Percentiles rank a stretch among this genome's conserved stretches.
Evolutionary conservation across 352 stramenopile species (phyloP).

Genomic region (Phytophthora fragariae): DNA sequence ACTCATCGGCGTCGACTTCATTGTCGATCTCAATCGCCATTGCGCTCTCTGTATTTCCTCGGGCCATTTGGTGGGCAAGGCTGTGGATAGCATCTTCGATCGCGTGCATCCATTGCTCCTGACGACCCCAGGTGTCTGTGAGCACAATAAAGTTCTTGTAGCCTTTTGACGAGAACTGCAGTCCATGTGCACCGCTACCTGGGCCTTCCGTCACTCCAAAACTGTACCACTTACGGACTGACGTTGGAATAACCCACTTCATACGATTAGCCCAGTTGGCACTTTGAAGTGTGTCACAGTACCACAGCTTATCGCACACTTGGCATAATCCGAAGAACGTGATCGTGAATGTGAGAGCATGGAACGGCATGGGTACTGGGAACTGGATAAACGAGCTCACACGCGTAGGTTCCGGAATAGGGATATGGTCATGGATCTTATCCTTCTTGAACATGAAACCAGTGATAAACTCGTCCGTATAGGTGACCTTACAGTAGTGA

Average conservation of each 20-base stretch:
- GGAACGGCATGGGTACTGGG: slow-evolving; percentile 89
- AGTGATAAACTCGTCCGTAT: slow-evolving; percentile 86
- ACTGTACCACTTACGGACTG: slow-evolving; percentile 88
- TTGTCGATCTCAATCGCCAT: slow-evolving; percentile 91
- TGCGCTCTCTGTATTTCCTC: slow-evolving; percentile 73
- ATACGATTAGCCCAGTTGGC: slow-evolving; percentile 88
- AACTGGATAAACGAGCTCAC: slow-evolving; percentile 92
- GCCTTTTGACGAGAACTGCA: slow-evolving; percentile 89
- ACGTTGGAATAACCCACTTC: slow-evolving; percentile 91
- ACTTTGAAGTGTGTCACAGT: slow-evolving; percentile 86
- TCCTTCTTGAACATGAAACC: slow-evolving; percentile 93
- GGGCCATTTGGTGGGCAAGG: slow-evolving; percentile 61
- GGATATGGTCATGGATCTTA: slow-evolving; percentile 91
- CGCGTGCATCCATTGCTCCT: slow-evolving; percentile 90
- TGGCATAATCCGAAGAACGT: slow-evolving; percentile 87
- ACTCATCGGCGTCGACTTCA: slow-evolving; percentile 82
- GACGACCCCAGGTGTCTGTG: slow-evolving; percentile 83
- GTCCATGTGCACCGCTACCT: slow-evolving; percentile 82
- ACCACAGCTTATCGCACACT: slow-evolving; percentile 91
- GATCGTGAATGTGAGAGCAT: slow-evolving; percentile 87
- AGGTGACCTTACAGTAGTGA: slow-evolving; percentile 87
- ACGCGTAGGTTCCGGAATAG: slow-evolving; percentile 84
- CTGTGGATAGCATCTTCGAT: slow-evolving; percentile 83
- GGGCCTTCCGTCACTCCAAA: slow-evolving; percentile 83
- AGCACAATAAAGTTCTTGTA: slow-evolving; percentile 92